Conservation (phyloP, 1,139 yeast species). For the Saccharomyces hybrid region DNA sequence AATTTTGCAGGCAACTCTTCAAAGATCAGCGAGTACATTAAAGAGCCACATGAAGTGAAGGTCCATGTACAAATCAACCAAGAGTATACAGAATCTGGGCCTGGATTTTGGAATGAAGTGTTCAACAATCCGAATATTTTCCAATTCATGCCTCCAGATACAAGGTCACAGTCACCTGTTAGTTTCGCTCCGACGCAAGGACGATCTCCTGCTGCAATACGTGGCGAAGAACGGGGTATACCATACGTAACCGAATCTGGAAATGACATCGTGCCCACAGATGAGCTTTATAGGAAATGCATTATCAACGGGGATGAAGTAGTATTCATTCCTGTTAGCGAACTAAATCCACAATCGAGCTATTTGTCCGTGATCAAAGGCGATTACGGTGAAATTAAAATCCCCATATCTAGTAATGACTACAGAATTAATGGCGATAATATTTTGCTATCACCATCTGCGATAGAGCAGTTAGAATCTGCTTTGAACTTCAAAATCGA, state of each 20-base stretch:
- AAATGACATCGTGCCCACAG: constrained; percentile 1
- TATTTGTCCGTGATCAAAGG: neutral
- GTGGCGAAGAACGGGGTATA: neutral
- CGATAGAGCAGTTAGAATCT: constrained; percentile 10
- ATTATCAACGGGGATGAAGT: constrained; percentile 14
- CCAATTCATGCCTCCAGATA: constrained; percentile 10
- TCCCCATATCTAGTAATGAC: constrained; percentile 14
- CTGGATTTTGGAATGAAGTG: constrained; percentile 28
- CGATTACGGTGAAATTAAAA: constrained; percentile 1
- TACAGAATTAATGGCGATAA: constrained; percentile 11
- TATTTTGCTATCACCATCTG: constrained; percentile 10
- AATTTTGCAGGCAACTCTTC: constrained; percentile 17
- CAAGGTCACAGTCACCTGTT: constrained; percentile 6
- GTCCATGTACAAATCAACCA: constrained; percentile 26
- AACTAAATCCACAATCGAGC: constrained; percentile 9
- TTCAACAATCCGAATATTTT: constrained; percentile 17
- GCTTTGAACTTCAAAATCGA: constrained; percentile 5
- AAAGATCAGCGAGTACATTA: constrained; percentile 17
- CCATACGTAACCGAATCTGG: neutral
- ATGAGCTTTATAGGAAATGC: constrained; percentile 16
- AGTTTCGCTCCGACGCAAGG: constrained; percentile 2
- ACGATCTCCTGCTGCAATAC: neutral
- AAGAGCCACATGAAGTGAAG: constrained; percentile 13
- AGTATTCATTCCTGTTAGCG: constrained; percentile 14
- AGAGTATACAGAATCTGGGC: constrained; percentile 19